Conservation (phyloP, 768 basidiomycete species). For the Boletus tylopilopsis region DNA sequence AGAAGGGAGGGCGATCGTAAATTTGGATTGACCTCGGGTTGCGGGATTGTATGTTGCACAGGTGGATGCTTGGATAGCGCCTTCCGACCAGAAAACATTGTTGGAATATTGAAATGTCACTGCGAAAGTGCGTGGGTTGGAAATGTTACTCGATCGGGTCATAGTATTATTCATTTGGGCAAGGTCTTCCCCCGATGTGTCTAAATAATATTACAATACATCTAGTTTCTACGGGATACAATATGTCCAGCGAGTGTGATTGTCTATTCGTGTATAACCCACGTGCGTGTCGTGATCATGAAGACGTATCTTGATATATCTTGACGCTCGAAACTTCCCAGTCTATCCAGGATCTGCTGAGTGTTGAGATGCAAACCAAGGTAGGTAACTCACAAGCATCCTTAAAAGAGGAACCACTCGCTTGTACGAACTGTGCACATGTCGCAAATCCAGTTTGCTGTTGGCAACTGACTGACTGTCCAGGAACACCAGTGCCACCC, state of each 20-base stretch:
- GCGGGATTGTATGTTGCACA: slow-evolving; percentile 11
- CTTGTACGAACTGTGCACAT: slow-evolving; percentile 74
- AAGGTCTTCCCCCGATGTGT: neutral
- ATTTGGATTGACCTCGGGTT: neutral
- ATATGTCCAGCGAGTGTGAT: neutral
- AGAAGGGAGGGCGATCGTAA: slow-evolving; percentile 68
- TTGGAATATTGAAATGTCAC: neutral
- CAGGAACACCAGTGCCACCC: slow-evolving; percentile 67
- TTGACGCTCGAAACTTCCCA: slow-evolving; percentile 80
- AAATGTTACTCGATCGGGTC: too few species aligned
- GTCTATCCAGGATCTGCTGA: slow-evolving; percentile 40
- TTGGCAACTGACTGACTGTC: slow-evolving; percentile 85
- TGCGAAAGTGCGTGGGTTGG: too few species aligned
- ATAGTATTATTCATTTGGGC: too few species aligned
- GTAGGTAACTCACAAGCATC: slow-evolving; percentile 67
- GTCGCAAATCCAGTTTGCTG: slow-evolving; percentile 76
- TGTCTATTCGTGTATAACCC: slow-evolving; percentile 11
- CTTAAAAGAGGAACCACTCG: slow-evolving; percentile 63
- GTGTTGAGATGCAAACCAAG: neutral
- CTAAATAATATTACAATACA: slow-evolving; percentile 19
- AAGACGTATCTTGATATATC: slow-evolving; percentile 54
- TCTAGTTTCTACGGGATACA: slow-evolving; percentile 21
- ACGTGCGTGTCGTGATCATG: slow-evolving; percentile 6
- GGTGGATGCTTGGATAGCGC: slow-evolving; percentile 24
- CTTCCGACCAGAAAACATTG: neutral